phyloP scores from a whole-genome alignment of 164 flowering plant genomes.

The Dillenia suffruticosa region DNA sequence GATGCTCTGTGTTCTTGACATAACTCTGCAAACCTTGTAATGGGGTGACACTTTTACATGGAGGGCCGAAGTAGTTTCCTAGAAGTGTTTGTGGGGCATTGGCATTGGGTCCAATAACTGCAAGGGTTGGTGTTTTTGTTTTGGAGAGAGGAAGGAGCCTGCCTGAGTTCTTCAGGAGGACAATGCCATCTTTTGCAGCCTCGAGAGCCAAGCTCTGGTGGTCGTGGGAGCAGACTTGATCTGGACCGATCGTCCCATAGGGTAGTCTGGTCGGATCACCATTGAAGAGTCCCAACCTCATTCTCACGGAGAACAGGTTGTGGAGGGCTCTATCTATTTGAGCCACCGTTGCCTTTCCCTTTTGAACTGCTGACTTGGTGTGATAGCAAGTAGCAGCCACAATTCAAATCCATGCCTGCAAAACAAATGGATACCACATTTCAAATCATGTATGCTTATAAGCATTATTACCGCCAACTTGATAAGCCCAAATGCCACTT shows the following conservation, averaged over 20 bases:
- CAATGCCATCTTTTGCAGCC: conserved; percentile 62
- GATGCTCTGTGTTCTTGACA: conserved; percentile 24
- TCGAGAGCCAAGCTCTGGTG: conserved; percentile 64
- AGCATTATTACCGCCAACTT: no score
- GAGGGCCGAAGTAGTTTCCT: conserved; percentile 69
- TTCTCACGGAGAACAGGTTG: conserved; percentile 70
- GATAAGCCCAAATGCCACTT: no score
- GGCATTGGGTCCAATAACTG: conserved; percentile 80
- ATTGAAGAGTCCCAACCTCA: conserved; percentile 78
- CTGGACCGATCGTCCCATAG: conserved; percentile 37
- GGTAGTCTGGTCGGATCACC: conserved; percentile 49
- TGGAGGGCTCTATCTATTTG: conserved; percentile 70
- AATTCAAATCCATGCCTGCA: conserved; percentile 87
- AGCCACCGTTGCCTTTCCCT: conserved; percentile 36
- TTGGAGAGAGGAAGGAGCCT: conserved; percentile 58
- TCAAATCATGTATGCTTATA: no score
- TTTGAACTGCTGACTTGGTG: conserved; percentile 59
- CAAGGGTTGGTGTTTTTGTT: conserved; percentile 31
- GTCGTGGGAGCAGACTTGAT: conserved; percentile 40
- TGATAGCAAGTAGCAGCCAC: conserved; percentile 59
- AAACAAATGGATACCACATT: background rate
- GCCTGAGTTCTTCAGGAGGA: conserved; percentile 54
- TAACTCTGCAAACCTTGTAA: conserved; percentile 46
- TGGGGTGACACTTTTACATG: conserved; percentile 47
- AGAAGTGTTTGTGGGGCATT: conserved; percentile 37